A percentile compares a stretch with the other conserved stretches of the same genome.
phyloP scores from a whole-genome alignment of 257 asterid genomes.

The Solanum piurae region DNA sequence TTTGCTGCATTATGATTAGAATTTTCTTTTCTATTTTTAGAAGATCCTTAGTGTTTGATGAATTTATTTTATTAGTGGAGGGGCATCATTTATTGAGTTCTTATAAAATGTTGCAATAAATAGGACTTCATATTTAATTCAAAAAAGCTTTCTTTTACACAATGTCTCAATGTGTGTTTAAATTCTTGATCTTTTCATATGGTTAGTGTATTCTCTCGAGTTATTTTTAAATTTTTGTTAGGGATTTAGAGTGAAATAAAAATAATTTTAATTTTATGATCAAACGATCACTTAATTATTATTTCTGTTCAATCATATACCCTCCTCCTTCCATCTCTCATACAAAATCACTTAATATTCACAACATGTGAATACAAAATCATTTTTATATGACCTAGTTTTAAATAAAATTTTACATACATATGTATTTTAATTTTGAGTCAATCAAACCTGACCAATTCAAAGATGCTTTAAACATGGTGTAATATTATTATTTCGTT shows the following conservation, averaged over 20 bases:
- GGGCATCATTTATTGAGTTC: neutral
- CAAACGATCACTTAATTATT: neutral
- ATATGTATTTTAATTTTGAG: too few species aligned
- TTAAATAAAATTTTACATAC: too few species aligned
- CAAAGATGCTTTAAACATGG: too few species aligned
- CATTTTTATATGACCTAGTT: neutral
- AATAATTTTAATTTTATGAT: neutral
- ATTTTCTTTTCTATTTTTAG: neutral
- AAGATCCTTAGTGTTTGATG: neutral
- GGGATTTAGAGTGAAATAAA: too few species aligned
- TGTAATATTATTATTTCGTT: too few species aligned
- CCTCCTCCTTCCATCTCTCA: too few species aligned
- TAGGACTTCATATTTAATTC: neutral
- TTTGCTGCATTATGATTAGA: neutral
- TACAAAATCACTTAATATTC: neutral
- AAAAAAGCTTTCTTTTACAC: neutral
- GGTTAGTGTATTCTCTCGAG: neutral
- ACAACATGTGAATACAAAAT: neutral
- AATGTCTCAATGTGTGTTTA: neutral
- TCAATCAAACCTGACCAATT: too few species aligned
- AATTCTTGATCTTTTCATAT: neutral
- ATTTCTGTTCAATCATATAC: neutral
- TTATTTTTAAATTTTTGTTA: neutral
- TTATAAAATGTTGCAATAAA: neutral
- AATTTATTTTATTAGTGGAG: neutral